Base-by-base conservation (phyloP, 768 basidiomycete genomes). In the Fomitopsis serialis region DNA sequence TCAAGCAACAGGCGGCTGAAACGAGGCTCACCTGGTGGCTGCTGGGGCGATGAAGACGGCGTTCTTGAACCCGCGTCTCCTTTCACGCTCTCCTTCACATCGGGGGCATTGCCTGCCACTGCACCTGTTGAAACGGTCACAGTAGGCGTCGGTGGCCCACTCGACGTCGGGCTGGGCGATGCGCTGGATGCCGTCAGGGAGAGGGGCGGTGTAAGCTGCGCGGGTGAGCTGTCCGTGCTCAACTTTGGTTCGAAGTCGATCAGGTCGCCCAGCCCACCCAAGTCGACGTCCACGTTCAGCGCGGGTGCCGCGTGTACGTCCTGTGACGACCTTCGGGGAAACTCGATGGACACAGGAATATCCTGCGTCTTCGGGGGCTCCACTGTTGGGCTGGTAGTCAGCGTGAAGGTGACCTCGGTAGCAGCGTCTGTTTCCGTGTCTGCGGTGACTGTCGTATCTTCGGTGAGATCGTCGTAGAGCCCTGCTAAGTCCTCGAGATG, bases 401-500 rank as follows among this genome's bases (percentile, higher is more conserved):
- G 42, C 54, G 54, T 22, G 56, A 57, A 19, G 25, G 47, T 17
- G 52, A 53, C 43, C 47, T 55, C 40, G 50, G 32, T 24, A 48
- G 52, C 45, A 4, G 37, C 37, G 37, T 40, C 37, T 17, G 37
- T 40, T 15, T 40, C 37, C 29, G 29, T 32, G 37, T 19, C 37
- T 6, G 13, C 37, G 15, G 15, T 40, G 37, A 17, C 37, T 8
- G 37, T 40, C 19, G 15, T 7, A 19, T 40, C 37, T 17, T 40
- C 37, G 37, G 37, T 19, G 37, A 40, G 37, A 37, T 63, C 60
- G 45, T 60, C 53, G 62, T 63, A 73, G 36, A 77, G 73, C 54
- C 80, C 81, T 35, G 81, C 81, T 68, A 89, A 72, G 25, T 78
- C 71, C 59, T 90, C 87, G 49, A 89, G 63, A n/a, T 74, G 66